Evolutionary conservation across 139 green algal species (phyloP).

Genomic region (Coccomyxa sp.): DNA sequence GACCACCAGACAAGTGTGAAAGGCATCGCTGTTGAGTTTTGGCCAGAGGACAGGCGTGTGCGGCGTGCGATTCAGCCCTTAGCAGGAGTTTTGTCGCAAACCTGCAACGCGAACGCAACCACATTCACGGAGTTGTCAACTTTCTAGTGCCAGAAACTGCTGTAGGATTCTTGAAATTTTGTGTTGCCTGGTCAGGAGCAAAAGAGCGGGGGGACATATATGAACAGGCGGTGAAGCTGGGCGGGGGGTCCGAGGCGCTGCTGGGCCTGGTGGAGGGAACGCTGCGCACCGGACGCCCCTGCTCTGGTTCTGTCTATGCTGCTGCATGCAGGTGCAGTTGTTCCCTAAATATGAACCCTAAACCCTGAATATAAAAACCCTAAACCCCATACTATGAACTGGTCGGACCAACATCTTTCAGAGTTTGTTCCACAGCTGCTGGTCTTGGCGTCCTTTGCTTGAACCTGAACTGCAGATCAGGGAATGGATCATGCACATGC

Average conservation of each 20-base stretch:
- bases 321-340: slow-evolving; percentile 18
- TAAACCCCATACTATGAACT: background rate
- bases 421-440: no score
- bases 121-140: no score
- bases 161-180: no score
- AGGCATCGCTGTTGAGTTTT: background rate
- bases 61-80: no score
- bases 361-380: background rate
- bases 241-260: slow-evolving; percentile 25
- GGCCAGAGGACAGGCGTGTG: no score
- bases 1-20: background rate
- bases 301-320: slow-evolving; percentile 1
- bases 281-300: slow-evolving; percentile 4
- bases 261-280: slow-evolving; percentile 36
- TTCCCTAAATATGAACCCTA: background rate
- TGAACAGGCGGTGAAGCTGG: slow-evolving; percentile 53
- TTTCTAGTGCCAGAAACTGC: no score
- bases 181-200: slow-evolving; percentile 3
- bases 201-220: slow-evolving; percentile 5
- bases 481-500: background rate
- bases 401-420: background rate
- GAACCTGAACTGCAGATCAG: no score
- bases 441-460: no score
- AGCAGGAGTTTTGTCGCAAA: no score
- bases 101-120: no score